Conservation (phyloP, 352 stramenopile species). For the Phytophthora agathidicida region DNA sequence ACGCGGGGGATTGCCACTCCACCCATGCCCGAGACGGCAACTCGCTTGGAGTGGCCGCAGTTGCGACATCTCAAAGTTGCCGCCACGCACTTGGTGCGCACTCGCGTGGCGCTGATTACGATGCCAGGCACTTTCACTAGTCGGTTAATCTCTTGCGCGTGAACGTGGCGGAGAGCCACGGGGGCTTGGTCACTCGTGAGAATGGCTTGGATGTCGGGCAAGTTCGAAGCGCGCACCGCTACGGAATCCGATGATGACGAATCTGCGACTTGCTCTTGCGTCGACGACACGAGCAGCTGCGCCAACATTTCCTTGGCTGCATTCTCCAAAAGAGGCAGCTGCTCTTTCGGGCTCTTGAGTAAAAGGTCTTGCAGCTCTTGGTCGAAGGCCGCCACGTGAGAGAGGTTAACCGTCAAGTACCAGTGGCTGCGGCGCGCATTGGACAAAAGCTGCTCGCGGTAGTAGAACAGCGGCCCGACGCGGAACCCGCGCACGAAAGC, state of each 20-base stretch:
- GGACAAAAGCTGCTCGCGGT: slow-evolving; percentile 89
- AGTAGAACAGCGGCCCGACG: slow-evolving; percentile 87
- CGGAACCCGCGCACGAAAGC: slow-evolving; percentile 91
- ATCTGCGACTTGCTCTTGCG: slow-evolving; percentile 25
- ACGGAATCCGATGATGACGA: slow-evolving; percentile 10
- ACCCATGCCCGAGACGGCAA: slow-evolving; percentile 65
- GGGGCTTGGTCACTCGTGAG: slow-evolving; percentile 79
- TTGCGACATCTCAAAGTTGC: slow-evolving; percentile 93
- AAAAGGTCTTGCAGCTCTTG: slow-evolving; percentile 86
- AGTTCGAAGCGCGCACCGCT: slow-evolving; percentile 10
- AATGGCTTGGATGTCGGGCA: slow-evolving; percentile 85
- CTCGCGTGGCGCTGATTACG: slow-evolving; percentile 94
- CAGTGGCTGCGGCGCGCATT: slow-evolving; percentile 80
- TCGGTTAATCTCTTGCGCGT: slow-evolving; percentile 90
- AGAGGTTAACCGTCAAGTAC: slow-evolving; percentile 86
- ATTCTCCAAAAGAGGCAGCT: slow-evolving; percentile 85
- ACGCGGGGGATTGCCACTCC: slow-evolving; percentile 83
- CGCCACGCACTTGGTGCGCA: slow-evolving; percentile 93
- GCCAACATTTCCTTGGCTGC: slow-evolving; percentile 82
- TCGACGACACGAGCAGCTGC: slow-evolving; percentile 59
- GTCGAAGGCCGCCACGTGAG: slow-evolving; percentile 88
- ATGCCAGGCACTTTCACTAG: slow-evolving; percentile 96
- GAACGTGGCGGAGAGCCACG: slow-evolving; percentile 79
- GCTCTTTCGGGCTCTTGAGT: slow-evolving; percentile 84
- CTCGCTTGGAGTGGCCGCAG: slow-evolving; percentile 77